Conservation (phyloP, 2,329 filamentous ascomycete genomes). For the Cercospora brassicicola region DNA sequence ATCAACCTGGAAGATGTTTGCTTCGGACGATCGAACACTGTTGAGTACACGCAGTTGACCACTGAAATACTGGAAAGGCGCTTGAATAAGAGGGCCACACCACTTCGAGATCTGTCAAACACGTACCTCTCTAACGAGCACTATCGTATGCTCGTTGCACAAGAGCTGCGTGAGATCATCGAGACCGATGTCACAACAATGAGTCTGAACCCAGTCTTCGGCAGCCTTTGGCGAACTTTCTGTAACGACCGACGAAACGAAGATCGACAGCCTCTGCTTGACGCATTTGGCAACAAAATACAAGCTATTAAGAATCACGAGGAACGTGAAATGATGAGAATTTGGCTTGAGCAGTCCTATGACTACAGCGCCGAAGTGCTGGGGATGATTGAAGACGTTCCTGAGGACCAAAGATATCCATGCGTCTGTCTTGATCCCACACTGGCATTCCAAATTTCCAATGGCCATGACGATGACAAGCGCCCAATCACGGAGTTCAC, state of each 20-base stretch:
- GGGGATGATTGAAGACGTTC: slow-evolving; percentile 16
- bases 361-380: slow-evolving; percentile 21
- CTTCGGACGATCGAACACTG: background rate
- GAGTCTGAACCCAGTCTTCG: slow-evolving; percentile 23
- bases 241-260: slow-evolving; percentile 18
- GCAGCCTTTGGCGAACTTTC: slow-evolving; percentile 19
- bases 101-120: slow-evolving; percentile 11
- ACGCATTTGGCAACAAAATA: slow-evolving; percentile 17
- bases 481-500: slow-evolving; percentile 17
- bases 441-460: background rate
- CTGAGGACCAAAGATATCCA: slow-evolving; percentile 7
- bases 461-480: slow-evolving; percentile 5
- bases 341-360: slow-evolving; percentile 22
- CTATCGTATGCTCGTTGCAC: slow-evolving; percentile 11
- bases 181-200: slow-evolving; percentile 17
- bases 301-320: slow-evolving; percentile 7
- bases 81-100: background rate
- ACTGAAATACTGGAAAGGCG: background rate
- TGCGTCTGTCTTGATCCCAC: slow-evolving; percentile 22
- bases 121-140: slow-evolving; percentile 8
- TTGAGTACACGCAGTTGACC: background rate
- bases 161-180: slow-evolving; percentile 16
- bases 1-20: background rate
- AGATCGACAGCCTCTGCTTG: slow-evolving; percentile 13
- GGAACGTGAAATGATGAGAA: slow-evolving; percentile 16